A percentile compares a stretch with the other conserved stretches of the same genome.
Evolutionary conservation across 2,329 filamentous ascomycete genomes (phyloP).

Genomic region (Aspergillus sp.): DNA sequence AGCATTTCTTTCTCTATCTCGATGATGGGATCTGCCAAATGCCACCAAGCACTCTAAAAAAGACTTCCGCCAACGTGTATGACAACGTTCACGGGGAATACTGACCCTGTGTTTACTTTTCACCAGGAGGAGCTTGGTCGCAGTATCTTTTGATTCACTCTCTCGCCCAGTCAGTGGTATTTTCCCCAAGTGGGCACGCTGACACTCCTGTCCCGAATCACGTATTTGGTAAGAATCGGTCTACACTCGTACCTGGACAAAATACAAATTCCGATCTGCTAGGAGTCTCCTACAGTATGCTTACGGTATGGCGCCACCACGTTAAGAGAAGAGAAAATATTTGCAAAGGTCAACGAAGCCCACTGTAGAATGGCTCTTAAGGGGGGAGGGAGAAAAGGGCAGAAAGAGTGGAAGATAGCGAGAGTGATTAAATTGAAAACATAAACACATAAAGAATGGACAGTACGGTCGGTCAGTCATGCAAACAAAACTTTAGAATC

Average conservation of each 20-base stretch:
- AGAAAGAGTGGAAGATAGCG: not conserved
- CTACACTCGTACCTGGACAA: conserved; percentile 5
- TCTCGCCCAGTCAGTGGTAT: conserved; percentile 2
- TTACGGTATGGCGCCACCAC: conserved; percentile 18
- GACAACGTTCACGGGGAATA: not conserved
- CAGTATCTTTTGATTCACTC: not conserved
- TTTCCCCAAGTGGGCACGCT: not conserved
- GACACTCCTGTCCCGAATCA: conserved; percentile 4
- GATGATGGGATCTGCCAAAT: not conserved
- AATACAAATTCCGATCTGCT: conserved; percentile 14
- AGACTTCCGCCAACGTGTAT: not conserved
- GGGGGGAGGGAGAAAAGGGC: conserved; percentile 1
- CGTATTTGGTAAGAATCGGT: conserved; percentile 10
- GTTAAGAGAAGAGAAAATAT: not conserved
- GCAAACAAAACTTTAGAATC: not conserved
- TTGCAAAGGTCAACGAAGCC: not conserved
- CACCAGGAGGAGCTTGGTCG: not conserved
- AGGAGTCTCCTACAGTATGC: conserved; percentile 12
- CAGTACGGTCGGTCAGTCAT: not conserved
- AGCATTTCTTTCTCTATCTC: not conserved
- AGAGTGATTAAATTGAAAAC: not conserved
- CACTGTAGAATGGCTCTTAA: not conserved
- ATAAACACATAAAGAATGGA: not conserved
- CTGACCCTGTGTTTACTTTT: not conserved
- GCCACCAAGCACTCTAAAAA: not conserved